Evolutionary conservation across 495 filamentous ascomycete species (phyloP).

Genomic region (Tuber umbilicatum): DNA sequence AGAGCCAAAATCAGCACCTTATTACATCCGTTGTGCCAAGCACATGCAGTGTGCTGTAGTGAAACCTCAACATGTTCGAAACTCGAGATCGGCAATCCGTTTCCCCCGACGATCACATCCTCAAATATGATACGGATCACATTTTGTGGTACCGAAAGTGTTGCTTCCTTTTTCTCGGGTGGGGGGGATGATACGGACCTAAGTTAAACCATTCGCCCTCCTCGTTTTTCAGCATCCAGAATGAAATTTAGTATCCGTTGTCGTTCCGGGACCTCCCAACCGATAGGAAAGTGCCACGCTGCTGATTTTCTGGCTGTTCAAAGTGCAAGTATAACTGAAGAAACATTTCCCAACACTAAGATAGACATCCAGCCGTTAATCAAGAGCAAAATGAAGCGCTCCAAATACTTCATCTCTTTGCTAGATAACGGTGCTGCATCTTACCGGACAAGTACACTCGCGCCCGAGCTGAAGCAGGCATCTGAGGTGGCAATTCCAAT

Average conservation of each 20-base stretch:
- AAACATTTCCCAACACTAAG: neutral
- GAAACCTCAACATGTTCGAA: neutral
- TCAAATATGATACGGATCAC: constrained; percentile 1
- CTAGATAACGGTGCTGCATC: neutral
- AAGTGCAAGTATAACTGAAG: neutral
- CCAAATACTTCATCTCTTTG: neutral
- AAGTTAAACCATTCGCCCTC: neutral
- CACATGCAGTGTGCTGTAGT: neutral
- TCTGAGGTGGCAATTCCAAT: neutral
- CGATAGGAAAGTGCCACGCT: neutral
- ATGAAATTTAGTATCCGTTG: neutral
- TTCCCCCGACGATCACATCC: neutral
- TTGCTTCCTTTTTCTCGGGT: neutral
- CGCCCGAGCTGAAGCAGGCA: neutral
- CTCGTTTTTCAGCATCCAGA: neutral
- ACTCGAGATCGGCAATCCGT: neutral
- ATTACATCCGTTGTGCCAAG: neutral
- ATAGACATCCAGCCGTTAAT: neutral
- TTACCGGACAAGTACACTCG: neutral
- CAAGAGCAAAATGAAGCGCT: neutral
- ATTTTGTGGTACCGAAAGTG: neutral
- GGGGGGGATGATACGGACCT: neutral
- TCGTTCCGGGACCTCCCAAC: neutral
- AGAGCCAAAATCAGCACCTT: neutral
- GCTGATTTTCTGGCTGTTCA: neutral